Conservation (phyloP, 768 basidiomycete genomes). For the Lactarius evosmus region DNA sequence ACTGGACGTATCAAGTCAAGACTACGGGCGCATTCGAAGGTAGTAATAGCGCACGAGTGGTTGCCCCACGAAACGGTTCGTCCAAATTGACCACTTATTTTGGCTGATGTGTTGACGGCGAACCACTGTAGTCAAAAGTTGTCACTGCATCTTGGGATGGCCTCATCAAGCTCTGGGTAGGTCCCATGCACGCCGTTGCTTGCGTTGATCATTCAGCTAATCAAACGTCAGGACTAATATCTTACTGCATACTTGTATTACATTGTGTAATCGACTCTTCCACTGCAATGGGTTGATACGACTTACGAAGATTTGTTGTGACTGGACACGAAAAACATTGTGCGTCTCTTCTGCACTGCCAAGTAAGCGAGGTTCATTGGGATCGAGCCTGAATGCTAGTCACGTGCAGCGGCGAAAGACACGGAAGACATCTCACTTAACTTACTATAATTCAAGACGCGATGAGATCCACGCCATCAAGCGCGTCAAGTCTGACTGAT, state of each 20-base stretch:
- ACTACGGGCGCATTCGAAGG: conserved; percentile 86
- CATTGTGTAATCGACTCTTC: conserved; percentile 8
- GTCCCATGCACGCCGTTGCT: conserved; percentile 32
- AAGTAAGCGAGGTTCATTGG: background rate
- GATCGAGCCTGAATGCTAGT: background rate
- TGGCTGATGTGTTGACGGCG: conserved; percentile 10
- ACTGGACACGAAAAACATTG: background rate
- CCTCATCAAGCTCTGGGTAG: conserved; percentile 94
- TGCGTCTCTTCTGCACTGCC: background rate
- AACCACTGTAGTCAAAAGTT: conserved; percentile 74
- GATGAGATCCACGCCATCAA: background rate
- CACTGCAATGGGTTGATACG: background rate
- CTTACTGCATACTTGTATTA: conserved; percentile 3
- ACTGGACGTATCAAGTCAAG: conserved; percentile 93
- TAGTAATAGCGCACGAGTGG: conserved; percentile 98
- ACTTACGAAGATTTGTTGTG: background rate
- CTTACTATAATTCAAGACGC: background rate
- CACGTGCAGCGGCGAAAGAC: background rate
- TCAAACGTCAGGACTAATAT: conserved; percentile 20
- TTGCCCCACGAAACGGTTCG: conserved; percentile 91
- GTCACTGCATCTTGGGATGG: conserved; percentile 98
- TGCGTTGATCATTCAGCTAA: conserved; percentile 12
- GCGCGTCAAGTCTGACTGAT: too few species aligned
- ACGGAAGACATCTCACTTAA: background rate
- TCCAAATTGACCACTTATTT: conserved; percentile 20